phyloP scores from a whole-genome alignment of 345 rosid species.

The Gossypium bickii region DNA sequence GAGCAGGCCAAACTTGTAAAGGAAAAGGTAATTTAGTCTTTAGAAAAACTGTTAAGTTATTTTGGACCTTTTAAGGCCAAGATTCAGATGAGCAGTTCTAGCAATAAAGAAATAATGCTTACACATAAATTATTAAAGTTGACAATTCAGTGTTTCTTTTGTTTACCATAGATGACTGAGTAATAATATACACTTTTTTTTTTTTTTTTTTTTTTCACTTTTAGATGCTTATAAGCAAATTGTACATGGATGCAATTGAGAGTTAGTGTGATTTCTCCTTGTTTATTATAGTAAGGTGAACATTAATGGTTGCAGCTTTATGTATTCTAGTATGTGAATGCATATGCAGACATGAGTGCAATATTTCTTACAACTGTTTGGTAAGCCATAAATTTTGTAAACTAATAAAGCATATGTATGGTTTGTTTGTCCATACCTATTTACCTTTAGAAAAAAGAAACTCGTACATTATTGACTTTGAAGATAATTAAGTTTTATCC shows the following conservation, averaged over 20 bases:
- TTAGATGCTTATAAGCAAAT: not conserved
- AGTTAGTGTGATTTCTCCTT: not conserved
- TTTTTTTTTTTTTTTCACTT: not conserved
- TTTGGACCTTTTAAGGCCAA: conserved; percentile 5
- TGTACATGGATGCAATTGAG: not conserved
- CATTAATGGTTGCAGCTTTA: not conserved
- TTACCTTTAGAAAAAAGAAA: not conserved
- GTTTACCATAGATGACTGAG: not conserved
- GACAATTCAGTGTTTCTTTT: not conserved
- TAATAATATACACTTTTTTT: not conserved
- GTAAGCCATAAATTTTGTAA: not conserved
- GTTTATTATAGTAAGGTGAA: not conserved
- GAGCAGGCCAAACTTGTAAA: conserved; percentile 57
- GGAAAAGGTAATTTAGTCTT: conserved; percentile 43
- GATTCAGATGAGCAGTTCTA: conserved; percentile 2
- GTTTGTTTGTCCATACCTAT: not conserved
- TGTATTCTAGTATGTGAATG: not conserved
- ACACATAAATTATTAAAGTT: not conserved
- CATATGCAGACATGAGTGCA: not conserved
- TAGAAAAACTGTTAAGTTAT: not conserved
- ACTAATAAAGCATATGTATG: not conserved
- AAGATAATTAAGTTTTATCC: conserved; percentile 3
- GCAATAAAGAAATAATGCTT: not conserved
- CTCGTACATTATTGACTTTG: conserved; percentile 1
- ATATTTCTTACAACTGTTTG: not conserved